phyloP scores from a whole-genome alignment of 1,284 basidiomycete species.

The Boletus smithii region DNA sequence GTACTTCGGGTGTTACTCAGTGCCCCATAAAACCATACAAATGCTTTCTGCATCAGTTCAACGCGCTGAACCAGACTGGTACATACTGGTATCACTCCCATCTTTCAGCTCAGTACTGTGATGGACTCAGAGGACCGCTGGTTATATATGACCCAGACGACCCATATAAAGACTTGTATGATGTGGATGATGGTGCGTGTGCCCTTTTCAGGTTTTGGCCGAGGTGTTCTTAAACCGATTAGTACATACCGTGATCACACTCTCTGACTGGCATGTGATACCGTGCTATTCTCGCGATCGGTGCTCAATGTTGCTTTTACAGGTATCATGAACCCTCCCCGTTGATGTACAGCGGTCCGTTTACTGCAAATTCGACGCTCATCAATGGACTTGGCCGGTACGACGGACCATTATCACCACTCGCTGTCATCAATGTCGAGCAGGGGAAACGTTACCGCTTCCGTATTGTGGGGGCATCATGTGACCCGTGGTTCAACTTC shows the following conservation, averaged over 20 bases:
- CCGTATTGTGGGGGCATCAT: conserved; percentile 36
- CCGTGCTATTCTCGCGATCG: too few species aligned
- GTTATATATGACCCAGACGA: conserved; percentile 41
- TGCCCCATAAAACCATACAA: conserved; percentile 42
- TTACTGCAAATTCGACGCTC: too few species aligned
- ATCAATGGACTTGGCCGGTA: conserved; percentile 47
- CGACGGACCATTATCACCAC: conserved; percentile 30
- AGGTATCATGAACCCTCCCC: conserved; percentile 1
- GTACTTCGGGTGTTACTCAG: conserved; percentile 40
- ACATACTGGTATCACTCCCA: conserved; percentile 38
- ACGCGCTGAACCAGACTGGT: conserved; percentile 33
- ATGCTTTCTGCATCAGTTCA: conserved; percentile 42
- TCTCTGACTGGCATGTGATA: too few species aligned
- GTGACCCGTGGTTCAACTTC: conserved; percentile 37
- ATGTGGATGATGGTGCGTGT: conserved; percentile 39
- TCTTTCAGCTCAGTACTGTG: conserved; percentile 37
- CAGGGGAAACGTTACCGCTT: conserved; percentile 32
- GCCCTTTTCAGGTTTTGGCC: conserved; percentile 32
- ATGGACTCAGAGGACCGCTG: conserved; percentile 44
- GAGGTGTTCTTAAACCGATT: too few species aligned
- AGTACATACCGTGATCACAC: too few species aligned
- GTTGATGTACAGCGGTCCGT: too few species aligned
- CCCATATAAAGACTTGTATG: conserved; percentile 35
- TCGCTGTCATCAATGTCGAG: conserved; percentile 35
- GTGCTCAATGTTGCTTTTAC: too few species aligned